phyloP scores from a whole-genome alignment of 2,329 filamentous ascomycete species.

The Fusarium pseudocircinatum region DNA sequence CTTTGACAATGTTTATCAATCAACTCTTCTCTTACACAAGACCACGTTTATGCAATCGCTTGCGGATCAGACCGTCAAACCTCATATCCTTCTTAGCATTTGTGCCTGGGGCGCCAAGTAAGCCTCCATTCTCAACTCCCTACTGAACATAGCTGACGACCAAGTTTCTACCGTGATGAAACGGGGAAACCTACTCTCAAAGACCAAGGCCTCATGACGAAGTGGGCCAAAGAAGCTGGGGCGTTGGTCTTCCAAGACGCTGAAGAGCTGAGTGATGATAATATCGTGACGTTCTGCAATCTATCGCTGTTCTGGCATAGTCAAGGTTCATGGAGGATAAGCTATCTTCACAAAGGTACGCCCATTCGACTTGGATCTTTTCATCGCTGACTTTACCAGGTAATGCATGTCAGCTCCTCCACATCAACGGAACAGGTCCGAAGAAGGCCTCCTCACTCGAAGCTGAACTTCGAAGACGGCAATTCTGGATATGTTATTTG shows the following conservation, averaged over 20 bases:
- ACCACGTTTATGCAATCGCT: neutral
- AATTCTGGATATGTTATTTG: neutral
- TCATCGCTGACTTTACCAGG: neutral
- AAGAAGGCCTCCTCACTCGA: neutral
- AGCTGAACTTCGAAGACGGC: neutral
- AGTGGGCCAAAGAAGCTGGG: slow-evolving; percentile 29
- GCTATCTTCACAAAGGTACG: slow-evolving; percentile 32
- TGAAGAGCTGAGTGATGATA: slow-evolving; percentile 20
- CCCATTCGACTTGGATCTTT: fast-evolving
- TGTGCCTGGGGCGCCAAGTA: slow-evolving; percentile 38
- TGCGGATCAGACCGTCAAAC: fast-evolving
- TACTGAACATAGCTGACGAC: fast-evolving
- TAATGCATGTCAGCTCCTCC: slow-evolving; percentile 30
- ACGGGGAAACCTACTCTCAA: neutral
- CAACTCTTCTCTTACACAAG: slow-evolving; percentile 16
- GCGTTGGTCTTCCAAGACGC: slow-evolving; percentile 17
- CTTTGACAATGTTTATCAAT: slow-evolving; percentile 32
- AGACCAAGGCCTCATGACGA: neutral
- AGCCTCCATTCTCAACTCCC: neutral
- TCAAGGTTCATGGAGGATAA: slow-evolving; percentile 34
- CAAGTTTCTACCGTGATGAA: slow-evolving; percentile 27
- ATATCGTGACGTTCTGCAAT: slow-evolving; percentile 28
- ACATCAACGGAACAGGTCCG: slow-evolving; percentile 1
- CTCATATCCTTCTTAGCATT: slow-evolving; percentile 23
- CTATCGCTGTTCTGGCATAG: slow-evolving; percentile 37